Evolutionary conservation across 2,329 filamentous ascomycete species (phyloP).

Genomic region (Blastomyces emzantsi): DNA sequence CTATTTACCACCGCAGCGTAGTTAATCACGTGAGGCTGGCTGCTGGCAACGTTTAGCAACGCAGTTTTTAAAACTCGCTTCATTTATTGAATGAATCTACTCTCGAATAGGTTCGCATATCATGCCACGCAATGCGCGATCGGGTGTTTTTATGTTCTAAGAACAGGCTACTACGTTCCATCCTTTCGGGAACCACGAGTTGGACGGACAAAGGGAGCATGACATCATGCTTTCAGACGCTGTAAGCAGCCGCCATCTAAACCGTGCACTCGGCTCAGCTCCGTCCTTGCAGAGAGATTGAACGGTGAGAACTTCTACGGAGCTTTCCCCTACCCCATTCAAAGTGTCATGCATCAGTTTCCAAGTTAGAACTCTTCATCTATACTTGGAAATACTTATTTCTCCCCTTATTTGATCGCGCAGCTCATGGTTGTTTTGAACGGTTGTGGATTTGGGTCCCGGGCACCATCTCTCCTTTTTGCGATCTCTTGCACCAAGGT

Average conservation of each 20-base stretch:
- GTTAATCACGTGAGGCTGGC: background rate
- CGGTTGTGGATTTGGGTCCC: background rate
- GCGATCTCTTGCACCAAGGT: background rate
- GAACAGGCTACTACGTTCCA: background rate
- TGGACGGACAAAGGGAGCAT: background rate
- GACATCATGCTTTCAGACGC: background rate
- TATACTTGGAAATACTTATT: background rate
- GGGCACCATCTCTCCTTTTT: background rate
- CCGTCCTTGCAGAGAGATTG: too few species aligned
- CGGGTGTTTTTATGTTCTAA: too few species aligned
- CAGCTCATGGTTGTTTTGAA: background rate
- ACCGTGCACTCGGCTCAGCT: background rate
- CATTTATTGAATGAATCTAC: too few species aligned
- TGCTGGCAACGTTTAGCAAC: too few species aligned
- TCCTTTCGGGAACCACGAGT: background rate
- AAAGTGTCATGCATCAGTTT: background rate
- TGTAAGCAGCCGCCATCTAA: background rate
- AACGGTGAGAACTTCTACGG: background rate
- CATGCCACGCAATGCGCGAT: background rate
- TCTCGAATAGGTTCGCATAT: background rate
- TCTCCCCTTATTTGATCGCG: background rate
- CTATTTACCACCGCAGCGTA: background rate
- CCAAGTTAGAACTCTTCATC: background rate
- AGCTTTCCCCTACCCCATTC: background rate
- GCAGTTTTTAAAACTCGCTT: too few species aligned